phyloP scores from a whole-genome alignment of 1,284 basidiomycete species.

The Pseudozyma tsukubaensis region DNA sequence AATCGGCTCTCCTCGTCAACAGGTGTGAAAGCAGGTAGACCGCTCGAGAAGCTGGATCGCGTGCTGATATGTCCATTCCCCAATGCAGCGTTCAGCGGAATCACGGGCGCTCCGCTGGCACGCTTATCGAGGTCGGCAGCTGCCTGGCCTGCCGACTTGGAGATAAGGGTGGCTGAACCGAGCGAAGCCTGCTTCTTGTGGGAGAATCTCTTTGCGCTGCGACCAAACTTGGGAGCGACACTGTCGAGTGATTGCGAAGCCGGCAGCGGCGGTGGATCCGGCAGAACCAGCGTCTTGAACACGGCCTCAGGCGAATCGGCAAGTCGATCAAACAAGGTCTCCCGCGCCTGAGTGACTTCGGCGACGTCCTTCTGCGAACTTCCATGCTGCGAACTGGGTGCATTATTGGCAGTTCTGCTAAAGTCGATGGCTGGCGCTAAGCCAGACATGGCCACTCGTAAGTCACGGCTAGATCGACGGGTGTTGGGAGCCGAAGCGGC shows the following conservation, averaged over 20 bases:
- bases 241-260: slow-evolving; percentile 30
- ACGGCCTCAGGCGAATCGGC: slow-evolving; percentile 37
- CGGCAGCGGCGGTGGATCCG: slow-evolving; percentile 10
- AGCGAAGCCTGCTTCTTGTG: slow-evolving; percentile 41
- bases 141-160: slow-evolving; percentile 22
- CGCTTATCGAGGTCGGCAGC: slow-evolving; percentile 32
- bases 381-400: neutral
- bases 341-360: neutral
- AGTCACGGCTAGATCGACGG: neutral
- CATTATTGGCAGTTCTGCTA: neutral
- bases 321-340: slow-evolving; percentile 27
- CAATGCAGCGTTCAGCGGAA: slow-evolving; percentile 2
- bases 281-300: slow-evolving; percentile 29
- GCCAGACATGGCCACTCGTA: neutral
- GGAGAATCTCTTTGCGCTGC: slow-evolving; percentile 2
- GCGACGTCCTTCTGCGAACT: neutral
- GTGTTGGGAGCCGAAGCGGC: neutral
- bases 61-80: slow-evolving; percentile 10
- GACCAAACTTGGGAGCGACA: neutral
- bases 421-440: neutral
- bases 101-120: slow-evolving; percentile 14
- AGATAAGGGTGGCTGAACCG: slow-evolving; percentile 29
- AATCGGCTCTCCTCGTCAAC: slow-evolving; percentile 26
- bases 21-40: slow-evolving; percentile 21
- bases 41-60: slow-evolving; percentile 13